A percentile compares a stretch with the other conserved stretches of the same genome.
Conservation (phyloP, 2,329 filamentous ascomycete species). For the Phyllosticta citriasiana region DNA sequence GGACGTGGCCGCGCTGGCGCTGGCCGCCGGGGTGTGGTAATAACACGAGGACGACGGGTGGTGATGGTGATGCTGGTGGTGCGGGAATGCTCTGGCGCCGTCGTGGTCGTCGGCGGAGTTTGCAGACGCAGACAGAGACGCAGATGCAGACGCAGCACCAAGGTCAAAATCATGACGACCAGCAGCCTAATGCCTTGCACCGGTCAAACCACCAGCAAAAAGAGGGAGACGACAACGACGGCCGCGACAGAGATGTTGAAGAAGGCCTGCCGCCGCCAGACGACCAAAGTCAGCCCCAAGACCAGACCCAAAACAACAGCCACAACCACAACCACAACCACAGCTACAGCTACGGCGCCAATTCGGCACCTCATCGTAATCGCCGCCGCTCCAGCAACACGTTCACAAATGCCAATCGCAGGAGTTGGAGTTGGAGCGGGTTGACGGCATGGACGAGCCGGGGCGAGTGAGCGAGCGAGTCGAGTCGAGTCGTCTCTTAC, state of each 20-base stretch:
- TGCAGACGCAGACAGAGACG: background rate
- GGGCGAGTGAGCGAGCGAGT: too few relatives aligned
- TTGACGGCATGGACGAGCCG: background rate
- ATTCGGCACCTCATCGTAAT: background rate
- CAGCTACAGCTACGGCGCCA: background rate
- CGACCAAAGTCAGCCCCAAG: background rate
- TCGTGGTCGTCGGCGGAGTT: background rate
- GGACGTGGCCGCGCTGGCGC: background rate
- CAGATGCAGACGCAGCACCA: background rate
- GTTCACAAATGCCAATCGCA: background rate
- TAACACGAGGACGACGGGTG: background rate
- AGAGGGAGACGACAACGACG: too few relatives aligned
- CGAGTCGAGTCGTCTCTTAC: too few relatives aligned
- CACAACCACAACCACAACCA: background rate
- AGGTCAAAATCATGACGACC: background rate
- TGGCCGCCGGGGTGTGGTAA: background rate
- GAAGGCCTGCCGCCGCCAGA: background rate
- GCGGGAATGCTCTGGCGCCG: background rate
- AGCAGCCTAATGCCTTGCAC: background rate
- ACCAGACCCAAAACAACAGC: background rate
- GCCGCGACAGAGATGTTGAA: background rate
- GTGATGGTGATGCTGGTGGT: background rate
- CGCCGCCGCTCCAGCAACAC: too few relatives aligned
- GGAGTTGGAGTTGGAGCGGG: background rate
- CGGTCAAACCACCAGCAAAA: background rate